These are phyloP conservation scores for Dendrocalamus sinicus DNA, from an alignment of 176 grass and related monocot genomes.

Conservation along the genomic window DNA sequence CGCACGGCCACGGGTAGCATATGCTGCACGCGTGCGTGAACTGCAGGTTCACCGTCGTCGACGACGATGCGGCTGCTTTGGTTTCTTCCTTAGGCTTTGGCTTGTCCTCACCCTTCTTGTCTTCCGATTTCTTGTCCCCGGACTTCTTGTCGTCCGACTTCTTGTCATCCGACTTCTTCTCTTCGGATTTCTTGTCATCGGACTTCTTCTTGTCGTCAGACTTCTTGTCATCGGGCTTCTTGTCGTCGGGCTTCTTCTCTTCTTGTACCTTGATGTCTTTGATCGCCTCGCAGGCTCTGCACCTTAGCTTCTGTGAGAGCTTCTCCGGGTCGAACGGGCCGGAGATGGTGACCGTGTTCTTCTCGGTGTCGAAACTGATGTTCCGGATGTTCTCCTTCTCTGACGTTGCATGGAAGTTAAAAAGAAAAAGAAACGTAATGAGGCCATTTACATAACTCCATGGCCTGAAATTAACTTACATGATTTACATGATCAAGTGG, in stretches of 20 bases:
- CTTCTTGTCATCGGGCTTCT: slow-evolving; percentile 26
- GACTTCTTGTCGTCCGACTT: not conserved
- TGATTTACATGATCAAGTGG: not conserved
- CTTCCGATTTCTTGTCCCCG: slow-evolving; percentile 1
- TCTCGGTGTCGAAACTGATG: slow-evolving; percentile 35
- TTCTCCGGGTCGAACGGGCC: slow-evolving; percentile 41
- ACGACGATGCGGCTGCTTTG: not conserved
- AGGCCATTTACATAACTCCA: not conserved
- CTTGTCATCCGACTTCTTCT: not conserved
- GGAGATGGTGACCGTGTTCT: slow-evolving; percentile 37
- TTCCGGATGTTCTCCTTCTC: slow-evolving; percentile 48
- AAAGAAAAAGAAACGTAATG: not conserved
- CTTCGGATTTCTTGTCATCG: not conserved
- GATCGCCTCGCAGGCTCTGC: slow-evolving; percentile 53
- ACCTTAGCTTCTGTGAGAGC: slow-evolving; percentile 48
- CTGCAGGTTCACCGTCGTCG: slow-evolving; percentile 52
- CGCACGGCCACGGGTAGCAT: slow-evolving; percentile 66
- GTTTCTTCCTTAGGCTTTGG: not conserved
- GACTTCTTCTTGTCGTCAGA: slow-evolving; percentile 1
- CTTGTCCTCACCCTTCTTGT: slow-evolving; percentile 26
- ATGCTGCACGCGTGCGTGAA: slow-evolving; percentile 38
- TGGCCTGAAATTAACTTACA: not conserved
- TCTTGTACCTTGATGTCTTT: slow-evolving; percentile 42
- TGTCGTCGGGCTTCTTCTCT: not conserved
- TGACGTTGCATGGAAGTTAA: not conserved